A percentile compares a stretch with the other conserved stretches of the same genome.
phyloP scores from a whole-genome alignment of 2,329 filamentous ascomycete genomes.

The Alternaria sp. region DNA sequence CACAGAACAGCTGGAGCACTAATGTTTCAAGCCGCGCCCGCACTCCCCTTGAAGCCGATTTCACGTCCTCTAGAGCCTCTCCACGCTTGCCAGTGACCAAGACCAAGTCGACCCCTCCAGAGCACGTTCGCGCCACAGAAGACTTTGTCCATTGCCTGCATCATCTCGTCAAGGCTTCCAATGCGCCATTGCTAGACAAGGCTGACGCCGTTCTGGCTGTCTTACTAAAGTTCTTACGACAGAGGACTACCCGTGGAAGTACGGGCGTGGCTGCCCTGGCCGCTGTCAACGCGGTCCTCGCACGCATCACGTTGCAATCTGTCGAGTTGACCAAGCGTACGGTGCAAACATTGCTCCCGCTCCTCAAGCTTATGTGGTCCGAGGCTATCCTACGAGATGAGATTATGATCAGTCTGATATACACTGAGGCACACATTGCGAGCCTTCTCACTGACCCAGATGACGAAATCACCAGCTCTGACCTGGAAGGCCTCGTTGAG shows the following conservation, averaged over 20 bases:
- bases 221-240: constrained; percentile 67
- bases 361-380: constrained; percentile 79
- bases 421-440: constrained; percentile 56
- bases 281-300: constrained; percentile 74
- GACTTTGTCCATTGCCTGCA: constrained; percentile 67
- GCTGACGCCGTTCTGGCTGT: constrained; percentile 63
- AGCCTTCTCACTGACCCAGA: constrained; percentile 35
- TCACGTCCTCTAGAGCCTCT: constrained; percentile 29
- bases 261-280: constrained; percentile 76
- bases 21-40: constrained; percentile 36
- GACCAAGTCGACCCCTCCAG: constrained; percentile 27
- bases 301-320: constrained; percentile 71
- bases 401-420: constrained; percentile 74
- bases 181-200: constrained; percentile 68
- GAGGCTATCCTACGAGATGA: constrained; percentile 68
- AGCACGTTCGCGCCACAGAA: constrained; percentile 35
- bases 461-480: constrained; percentile 36
- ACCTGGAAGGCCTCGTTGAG: constrained; percentile 70
- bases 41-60: constrained; percentile 40
- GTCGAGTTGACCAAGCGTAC: constrained; percentile 66
- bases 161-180: constrained; percentile 67
- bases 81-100: constrained; percentile 28
- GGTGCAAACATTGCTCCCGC: constrained; percentile 68
- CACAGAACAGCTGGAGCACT: constrained; percentile 37
- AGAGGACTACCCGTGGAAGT: constrained; percentile 68